phyloP scores from a whole-genome alignment of 2,329 filamentous ascomycete species.

The Sarocladiaceae sp. region DNA sequence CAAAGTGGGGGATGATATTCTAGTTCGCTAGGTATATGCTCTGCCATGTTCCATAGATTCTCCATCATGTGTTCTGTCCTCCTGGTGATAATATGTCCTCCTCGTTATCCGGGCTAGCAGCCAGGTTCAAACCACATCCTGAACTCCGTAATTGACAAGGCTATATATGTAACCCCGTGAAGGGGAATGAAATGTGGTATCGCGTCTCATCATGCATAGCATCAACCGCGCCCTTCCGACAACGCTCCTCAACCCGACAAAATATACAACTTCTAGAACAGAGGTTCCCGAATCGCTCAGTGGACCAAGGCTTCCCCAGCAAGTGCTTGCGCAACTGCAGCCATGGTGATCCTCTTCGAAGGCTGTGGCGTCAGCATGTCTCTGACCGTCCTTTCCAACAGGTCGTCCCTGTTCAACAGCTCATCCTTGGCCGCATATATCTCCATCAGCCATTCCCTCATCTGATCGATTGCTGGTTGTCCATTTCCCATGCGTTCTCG shows the following conservation, averaged over 20 bases:
- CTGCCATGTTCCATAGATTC: not conserved
- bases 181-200: no score
- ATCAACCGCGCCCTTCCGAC: not conserved
- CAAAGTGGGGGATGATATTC: not conserved
- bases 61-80: not conserved
- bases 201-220: not conserved
- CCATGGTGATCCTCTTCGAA: conserved; percentile 47
- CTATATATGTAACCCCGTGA: no score
- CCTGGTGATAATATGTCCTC: not conserved
- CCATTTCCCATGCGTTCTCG: conserved; percentile 29
- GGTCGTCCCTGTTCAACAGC: conserved; percentile 37
- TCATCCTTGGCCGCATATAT: conserved; percentile 40
- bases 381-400: conserved; percentile 43
- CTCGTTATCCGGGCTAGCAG: no score
- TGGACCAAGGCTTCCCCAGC: not conserved
- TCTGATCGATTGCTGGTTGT: conserved; percentile 40
- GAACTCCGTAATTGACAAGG: no score
- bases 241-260: not conserved
- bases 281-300: not conserved
- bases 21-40: conserved; percentile 1
- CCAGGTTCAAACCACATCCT: no score
- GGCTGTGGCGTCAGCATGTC: conserved; percentile 50
- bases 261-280: not conserved
- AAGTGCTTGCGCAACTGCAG: conserved; percentile 13
- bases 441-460: conserved; percentile 51